Evolutionary conservation across 164 flowering plant genomes (phyloP), one percentile per base, ranked within the genome.

Genomic region (Aristolochia fimbriata): DNA sequence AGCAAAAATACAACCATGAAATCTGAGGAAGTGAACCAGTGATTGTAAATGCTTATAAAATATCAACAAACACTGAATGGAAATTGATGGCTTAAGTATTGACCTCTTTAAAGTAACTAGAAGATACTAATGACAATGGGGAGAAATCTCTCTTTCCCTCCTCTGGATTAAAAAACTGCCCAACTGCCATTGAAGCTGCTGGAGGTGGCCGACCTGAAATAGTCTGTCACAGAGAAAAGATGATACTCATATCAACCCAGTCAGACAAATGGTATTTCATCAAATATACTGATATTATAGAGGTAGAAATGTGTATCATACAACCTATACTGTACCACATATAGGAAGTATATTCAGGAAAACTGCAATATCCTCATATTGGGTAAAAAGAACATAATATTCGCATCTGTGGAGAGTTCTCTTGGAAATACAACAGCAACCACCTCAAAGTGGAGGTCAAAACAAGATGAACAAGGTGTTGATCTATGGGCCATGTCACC

Each of bases 141-240:
- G 96, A 81, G 59, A 88, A 68, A 33, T 73, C 76, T 51, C 10
- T 70, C 64, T 73, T 53, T 55, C 96, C 97, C 64, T 84, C 96
- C 59, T 77, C 69, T 49, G 90, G 97, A 74, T 84, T 80, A 72
- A 85, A 87, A 76, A 94, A 94, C 69, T 94, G 99, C 53, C 99
- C 99, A 69, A 94, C 99, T 77, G 91, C 99, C 99, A 94, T 94
- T 58, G 97, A 91, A 65, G 86, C 81, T 67, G 91, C 96, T 15
- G 97, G 97, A 33, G 99, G 96, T 71, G 99, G 97, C 74, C 93
- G 80, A 48, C 97, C 99, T 70, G 97, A 88, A 63, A 91, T 64
- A 71, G 83, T 76, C 99, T 94, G 89, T 27, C 13, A 52, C 15
- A 52, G 72, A 37, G n/a, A 55, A 78, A 52, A 52, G 58, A 54